Evolutionary conservation across 352 stramenopile species (phyloP), one percentile per base, ranked within the genome.

Genomic region (Phytopythium mirpurense): DNA sequence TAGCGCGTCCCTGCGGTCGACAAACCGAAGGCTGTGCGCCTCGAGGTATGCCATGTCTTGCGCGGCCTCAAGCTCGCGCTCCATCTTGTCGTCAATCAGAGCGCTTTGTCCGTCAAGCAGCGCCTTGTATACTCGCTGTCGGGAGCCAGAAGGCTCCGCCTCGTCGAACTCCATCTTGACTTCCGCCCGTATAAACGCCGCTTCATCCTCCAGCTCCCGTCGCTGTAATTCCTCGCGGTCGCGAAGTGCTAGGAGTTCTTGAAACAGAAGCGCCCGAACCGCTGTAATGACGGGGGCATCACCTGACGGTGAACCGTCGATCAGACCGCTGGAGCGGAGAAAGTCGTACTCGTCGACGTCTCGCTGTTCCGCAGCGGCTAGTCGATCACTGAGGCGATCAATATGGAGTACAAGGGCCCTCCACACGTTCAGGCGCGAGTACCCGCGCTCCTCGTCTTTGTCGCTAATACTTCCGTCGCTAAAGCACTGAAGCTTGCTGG

Each of bases 11-110:
- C 67, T 61, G 0, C 57, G 53, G 48, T 14, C 59, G 2, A 49
- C 58, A 34, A 71, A 56, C 3, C 23, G 9, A 18, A 73, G 40
- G 11, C 52, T 59, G 26, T 84, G 51, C 5, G 53, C 51, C 44
- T 64, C 57, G 0, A 80, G 50, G n/a, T 66, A 71, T 6, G 54
- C 63, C 10, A 57, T 63, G 45, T 82, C 68, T 23, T 60, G 62
- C 34, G 60, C 64, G 2, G 65, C 15, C 18, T 62, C 52, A 8
- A 83, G 43, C 35, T 88, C 71, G 0, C 73, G 63, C 57, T 83
- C 60, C 61, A 84, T 66, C 46, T 81, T 82, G 44, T 86, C 78
- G 15, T 88, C 78, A 7, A 83, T 80, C 31, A 86, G 50, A 10
- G 60, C 54, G 40, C 68, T 70, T 32, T 83, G 78, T 0, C 61